Conservation (phyloP, 331 rosid species). For the Erythrophleum ivorense region DNA sequence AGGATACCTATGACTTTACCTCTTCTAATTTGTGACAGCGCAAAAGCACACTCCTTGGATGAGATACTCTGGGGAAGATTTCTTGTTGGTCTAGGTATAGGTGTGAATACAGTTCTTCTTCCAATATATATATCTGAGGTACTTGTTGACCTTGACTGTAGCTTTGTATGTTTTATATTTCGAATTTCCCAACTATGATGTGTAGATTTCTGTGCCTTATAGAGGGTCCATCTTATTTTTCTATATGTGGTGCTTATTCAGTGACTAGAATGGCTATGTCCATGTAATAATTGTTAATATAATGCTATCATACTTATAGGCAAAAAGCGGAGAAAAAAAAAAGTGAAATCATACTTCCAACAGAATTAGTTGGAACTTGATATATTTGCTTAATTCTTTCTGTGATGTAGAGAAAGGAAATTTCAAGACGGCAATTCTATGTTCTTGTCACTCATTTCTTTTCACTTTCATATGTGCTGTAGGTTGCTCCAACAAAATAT, state of each 20-base stretch:
- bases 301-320: constrained; percentile 13
- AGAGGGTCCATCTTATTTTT: constrained; percentile 16
- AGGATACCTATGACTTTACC: constrained; percentile 25
- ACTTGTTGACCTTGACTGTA: constrained; percentile 27
- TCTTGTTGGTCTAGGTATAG: constrained; percentile 96
- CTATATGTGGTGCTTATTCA: not conserved
- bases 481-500: constrained; percentile 91
- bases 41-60: constrained; percentile 77
- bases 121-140: constrained; percentile 94
- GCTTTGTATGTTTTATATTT: constrained; percentile 24
- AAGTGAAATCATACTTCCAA: not conserved
- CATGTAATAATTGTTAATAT: constrained; percentile 20
- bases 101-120: constrained; percentile 86
- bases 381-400: not conserved
- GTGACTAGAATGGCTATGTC: constrained; percentile 6
- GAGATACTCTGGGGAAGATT: constrained; percentile 85
- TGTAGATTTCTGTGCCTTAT: not conserved
- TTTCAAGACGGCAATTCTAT: not conserved
- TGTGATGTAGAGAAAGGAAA: constrained; percentile 9
- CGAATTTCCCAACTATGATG: not conserved
- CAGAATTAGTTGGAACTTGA: not conserved
- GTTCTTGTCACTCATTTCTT: constrained; percentile 25
- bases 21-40: constrained; percentile 58
- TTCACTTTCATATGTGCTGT: constrained; percentile 27
- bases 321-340: not conserved